A percentile compares a stretch with the other conserved stretches of the same genome.
Conservation (phyloP, 352 stramenopile genomes). For the Pythium utonaiense region DNA sequence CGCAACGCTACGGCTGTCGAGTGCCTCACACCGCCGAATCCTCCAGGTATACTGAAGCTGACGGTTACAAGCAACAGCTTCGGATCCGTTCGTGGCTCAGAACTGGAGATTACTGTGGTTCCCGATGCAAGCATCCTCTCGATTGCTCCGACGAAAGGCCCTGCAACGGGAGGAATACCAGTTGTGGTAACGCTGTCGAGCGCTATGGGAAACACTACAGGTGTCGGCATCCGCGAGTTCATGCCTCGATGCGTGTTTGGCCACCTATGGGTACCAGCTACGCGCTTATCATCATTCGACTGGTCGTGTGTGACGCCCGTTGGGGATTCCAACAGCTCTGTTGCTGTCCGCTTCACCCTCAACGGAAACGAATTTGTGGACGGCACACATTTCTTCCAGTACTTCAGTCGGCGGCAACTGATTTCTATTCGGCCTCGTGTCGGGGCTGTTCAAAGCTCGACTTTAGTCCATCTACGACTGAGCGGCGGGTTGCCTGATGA, state of each 20-base stretch:
- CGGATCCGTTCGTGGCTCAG: constrained; percentile 6
- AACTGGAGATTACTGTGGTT: constrained; percentile 14
- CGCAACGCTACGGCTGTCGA: constrained; percentile 1
- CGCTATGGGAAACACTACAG: too few species aligned
- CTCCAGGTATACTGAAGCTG: constrained; percentile 2
- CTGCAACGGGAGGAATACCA: constrained; percentile 8
- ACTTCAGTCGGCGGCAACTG: constrained; percentile 5
- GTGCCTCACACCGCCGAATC: not conserved
- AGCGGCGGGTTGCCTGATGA: not conserved
- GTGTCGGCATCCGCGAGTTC: too few species aligned
- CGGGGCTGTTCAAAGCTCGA: not conserved
- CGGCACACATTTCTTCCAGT: not conserved
- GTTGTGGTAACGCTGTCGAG: constrained; percentile 16
- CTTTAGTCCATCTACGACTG: constrained; percentile 5
- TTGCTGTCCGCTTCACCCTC: constrained; percentile 6
- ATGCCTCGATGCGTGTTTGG: constrained; percentile 15
- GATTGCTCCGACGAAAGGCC: constrained; percentile 10
- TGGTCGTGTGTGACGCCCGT: constrained; percentile 13
- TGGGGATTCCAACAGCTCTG: constrained; percentile 1
- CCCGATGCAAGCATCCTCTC: not conserved
- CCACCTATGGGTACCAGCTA: not conserved
- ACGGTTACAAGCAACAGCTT: not conserved
- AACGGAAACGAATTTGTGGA: constrained; percentile 14
- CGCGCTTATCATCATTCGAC: not conserved
- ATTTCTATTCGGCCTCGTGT: constrained; percentile 4